Percentiles rank a stretch among this genome's conserved stretches.
These are phyloP conservation scores for Lachancea lanzarotensis DNA, from an alignment of 805 yeast species.

Conservation along the genomic window DNA sequence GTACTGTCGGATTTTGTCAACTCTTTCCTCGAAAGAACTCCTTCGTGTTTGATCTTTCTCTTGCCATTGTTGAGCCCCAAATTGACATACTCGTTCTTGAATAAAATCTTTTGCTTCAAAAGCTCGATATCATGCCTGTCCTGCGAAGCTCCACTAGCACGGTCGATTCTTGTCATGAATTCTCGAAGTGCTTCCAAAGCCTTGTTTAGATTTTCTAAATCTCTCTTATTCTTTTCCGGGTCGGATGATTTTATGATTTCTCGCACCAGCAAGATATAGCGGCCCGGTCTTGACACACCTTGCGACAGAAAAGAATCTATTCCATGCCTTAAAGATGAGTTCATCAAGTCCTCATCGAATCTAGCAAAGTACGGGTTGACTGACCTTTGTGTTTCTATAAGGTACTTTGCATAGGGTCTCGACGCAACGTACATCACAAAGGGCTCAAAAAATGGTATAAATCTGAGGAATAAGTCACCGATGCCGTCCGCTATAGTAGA, in stretches of 20 bases:
- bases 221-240: conserved; percentile 54
- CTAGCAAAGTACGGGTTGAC: conserved; percentile 88
- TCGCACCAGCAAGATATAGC: conserved; percentile 78
- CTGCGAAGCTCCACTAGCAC: conserved; percentile 88
- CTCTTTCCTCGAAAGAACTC: conserved; percentile 32
- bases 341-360: conserved; percentile 85
- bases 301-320: conserved; percentile 88
- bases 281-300: conserved; percentile 92
- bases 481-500: conserved; percentile 78
- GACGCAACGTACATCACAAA: conserved; percentile 91
- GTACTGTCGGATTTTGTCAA: conserved; percentile 23
- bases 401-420: conserved; percentile 90
- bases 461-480: conserved; percentile 83
- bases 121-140: conserved; percentile 87
- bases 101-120: conserved; percentile 75
- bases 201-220: conserved; percentile 46
- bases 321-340: conserved; percentile 50
- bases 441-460: conserved; percentile 82
- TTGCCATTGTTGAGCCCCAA: conserved; percentile 77
- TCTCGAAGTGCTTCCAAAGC: conserved; percentile 72
- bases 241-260: conserved; percentile 84
- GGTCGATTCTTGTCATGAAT: conserved; percentile 64
- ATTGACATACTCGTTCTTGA: conserved; percentile 79
- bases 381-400: conserved; percentile 88
- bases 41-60: conserved; percentile 52